phyloP scores from a whole-genome alignment of 108 stramenopile genomes.

The Skeletonema marinoi region DNA sequence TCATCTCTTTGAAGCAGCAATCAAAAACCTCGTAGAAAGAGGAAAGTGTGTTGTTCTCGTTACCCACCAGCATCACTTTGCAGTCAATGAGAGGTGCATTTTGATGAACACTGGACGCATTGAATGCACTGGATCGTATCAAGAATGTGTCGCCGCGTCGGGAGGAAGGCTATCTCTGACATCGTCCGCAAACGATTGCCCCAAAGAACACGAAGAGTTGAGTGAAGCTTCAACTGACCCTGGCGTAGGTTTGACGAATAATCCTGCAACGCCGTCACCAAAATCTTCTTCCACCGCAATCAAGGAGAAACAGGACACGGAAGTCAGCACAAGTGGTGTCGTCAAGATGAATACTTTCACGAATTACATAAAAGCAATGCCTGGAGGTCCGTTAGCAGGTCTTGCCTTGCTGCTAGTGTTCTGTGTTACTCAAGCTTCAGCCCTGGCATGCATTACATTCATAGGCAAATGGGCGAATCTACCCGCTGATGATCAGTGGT shows the following conservation, averaged over 20 bases:
- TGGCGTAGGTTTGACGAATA: neutral
- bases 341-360: slow-evolving; percentile 63
- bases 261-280: neutral
- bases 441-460: slow-evolving; percentile 53
- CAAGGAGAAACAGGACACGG: slow-evolving; percentile 55
- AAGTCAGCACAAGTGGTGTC: slow-evolving; percentile 53
- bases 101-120: slow-evolving; percentile 60
- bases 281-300: neutral
- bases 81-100: slow-evolving; percentile 52
- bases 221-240: neutral
- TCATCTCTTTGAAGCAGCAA: slow-evolving; percentile 70
- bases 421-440: slow-evolving; percentile 59
- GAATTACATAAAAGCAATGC: slow-evolving; percentile 57
- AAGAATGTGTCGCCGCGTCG: slow-evolving; percentile 51
- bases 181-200: neutral
- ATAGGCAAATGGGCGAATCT: slow-evolving; percentile 72
- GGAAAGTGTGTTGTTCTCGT: slow-evolving; percentile 73
- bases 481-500: slow-evolving; percentile 51
- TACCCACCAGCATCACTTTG: slow-evolving; percentile 90
- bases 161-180: slow-evolving; percentile 20
- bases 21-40: slow-evolving; percentile 44
- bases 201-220: neutral
- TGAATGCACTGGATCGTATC: slow-evolving; percentile 56
- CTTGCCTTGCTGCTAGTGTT: slow-evolving; percentile 47
- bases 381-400: slow-evolving; percentile 41